A percentile compares a stretch with the other conserved stretches of the same genome.
These are phyloP conservation scores for Penicillium sp. DNA, from an alignment of 2,329 filamentous ascomycete genomes.

Conservation along the genomic window DNA sequence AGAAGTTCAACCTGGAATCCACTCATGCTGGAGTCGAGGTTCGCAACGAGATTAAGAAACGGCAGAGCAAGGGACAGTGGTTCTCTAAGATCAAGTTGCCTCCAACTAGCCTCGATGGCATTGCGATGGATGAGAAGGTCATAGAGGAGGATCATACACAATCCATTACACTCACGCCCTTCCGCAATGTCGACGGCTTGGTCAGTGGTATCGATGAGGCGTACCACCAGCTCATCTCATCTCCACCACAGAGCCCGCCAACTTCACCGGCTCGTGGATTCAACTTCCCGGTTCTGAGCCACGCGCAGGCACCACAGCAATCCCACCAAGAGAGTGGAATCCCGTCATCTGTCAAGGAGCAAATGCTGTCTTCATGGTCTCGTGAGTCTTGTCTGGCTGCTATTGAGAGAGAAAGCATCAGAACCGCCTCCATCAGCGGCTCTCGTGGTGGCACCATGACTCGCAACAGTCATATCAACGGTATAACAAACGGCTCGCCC, in stretches of 20 bases:
- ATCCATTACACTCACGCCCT: conserved; percentile 64
- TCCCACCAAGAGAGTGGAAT: conserved; percentile 56
- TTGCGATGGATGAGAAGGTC: conserved; percentile 55
- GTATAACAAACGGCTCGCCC: conserved; percentile 33
- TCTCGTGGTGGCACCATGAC: conserved; percentile 64
- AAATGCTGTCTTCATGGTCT: conserved; percentile 79
- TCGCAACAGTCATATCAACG: conserved; percentile 34
- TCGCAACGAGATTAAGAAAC: conserved; percentile 72
- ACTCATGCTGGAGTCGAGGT: conserved; percentile 70
- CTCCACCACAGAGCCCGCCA: conserved; percentile 69
- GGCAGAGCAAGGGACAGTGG: conserved; percentile 77
- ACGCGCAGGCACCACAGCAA: conserved; percentile 41
- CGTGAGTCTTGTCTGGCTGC: conserved; percentile 70
- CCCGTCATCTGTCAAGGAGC: conserved; percentile 67
- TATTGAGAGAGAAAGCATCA: conserved; percentile 66
- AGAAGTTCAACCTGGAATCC: conserved; percentile 74
- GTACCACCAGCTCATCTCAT: conserved; percentile 64
- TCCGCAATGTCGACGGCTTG: conserved; percentile 70
- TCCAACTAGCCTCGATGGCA: conserved; percentile 62
- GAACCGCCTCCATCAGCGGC: conserved; percentile 72
- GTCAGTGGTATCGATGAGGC: conserved; percentile 72
- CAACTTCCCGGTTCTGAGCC: conserved; percentile 61
- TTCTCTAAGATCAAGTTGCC: conserved; percentile 72
- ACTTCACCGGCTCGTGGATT: conserved; percentile 68
- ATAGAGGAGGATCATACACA: conserved; percentile 43